Percentiles rank a stretch among this genome's conserved stretches.
Evolutionary conservation across 2,329 filamentous ascomycete species (phyloP).

Genomic region (Ophiostoma montium): DNA sequence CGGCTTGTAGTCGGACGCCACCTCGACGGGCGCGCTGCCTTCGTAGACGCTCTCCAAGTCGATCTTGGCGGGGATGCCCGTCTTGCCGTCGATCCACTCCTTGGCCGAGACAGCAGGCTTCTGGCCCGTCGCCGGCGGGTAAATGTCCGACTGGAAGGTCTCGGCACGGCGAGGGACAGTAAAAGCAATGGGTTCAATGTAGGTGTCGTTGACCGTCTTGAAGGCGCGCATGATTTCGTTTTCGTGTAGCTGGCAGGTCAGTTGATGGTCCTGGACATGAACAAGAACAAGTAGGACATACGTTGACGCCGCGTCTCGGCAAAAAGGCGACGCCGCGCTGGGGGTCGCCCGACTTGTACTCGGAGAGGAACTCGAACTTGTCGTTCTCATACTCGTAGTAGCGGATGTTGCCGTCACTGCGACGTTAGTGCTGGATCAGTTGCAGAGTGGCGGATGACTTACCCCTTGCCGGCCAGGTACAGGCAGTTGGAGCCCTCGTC

Average conservation of each 20-base stretch:
- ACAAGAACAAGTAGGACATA: slow-evolving; percentile 18
- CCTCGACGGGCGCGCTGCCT: slow-evolving; percentile 64
- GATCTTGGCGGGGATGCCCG: slow-evolving; percentile 75
- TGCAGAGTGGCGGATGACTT: slow-evolving; percentile 24
- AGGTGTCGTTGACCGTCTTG: slow-evolving; percentile 91
- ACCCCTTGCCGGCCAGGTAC: slow-evolving; percentile 96
- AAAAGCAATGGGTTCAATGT: slow-evolving; percentile 95
- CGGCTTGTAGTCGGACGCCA: slow-evolving; percentile 55
- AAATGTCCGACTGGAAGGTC: slow-evolving; percentile 95
- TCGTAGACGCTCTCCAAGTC: slow-evolving; percentile 88
- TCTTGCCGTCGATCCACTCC: slow-evolving; percentile 82
- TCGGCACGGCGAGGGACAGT: slow-evolving; percentile 88
- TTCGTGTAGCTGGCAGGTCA: slow-evolving; percentile 54
- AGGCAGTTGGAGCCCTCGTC: slow-evolving; percentile 88
- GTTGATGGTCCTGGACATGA: not conserved
- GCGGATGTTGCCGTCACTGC: slow-evolving; percentile 85
- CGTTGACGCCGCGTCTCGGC: slow-evolving; percentile 88
- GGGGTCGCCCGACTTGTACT: slow-evolving; percentile 93
- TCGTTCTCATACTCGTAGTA: slow-evolving; percentile 98
- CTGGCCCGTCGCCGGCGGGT: slow-evolving; percentile 66
- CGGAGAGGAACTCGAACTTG: slow-evolving; percentile 93
- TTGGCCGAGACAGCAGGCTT: slow-evolving; percentile 66
- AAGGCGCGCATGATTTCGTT: slow-evolving; percentile 92
- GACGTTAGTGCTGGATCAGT: not conserved
- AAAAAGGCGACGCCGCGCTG: slow-evolving; percentile 91